Evolutionary conservation across 2,329 filamentous ascomycete genomes (phyloP), one percentile per base, ranked within the genome.

Genomic region (Cercospora janseana): DNA sequence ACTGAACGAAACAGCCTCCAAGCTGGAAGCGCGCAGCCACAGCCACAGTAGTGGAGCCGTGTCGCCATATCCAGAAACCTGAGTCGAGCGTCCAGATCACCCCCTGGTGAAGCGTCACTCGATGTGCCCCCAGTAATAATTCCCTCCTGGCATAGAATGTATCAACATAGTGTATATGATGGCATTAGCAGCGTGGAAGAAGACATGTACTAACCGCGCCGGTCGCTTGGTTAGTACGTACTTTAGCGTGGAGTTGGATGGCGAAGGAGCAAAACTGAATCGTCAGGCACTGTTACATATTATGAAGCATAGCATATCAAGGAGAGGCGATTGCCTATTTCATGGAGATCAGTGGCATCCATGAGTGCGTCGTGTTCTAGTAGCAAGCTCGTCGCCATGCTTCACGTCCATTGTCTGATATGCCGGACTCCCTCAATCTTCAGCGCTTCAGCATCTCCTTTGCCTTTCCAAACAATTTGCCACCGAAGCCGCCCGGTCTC

Each of bases 1-100:
- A 34, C 40, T 60, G 15, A 56, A 56, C 27, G 55, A 57, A 27
- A 56, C 48, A 6, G 57, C 57, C 2, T 41, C 50, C 3, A 52
- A 49, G 26, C 45, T 60, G 12, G 55, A 60, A 41, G 46, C 55
- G 1, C 41, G 51, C 9, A 46, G 44, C 24, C 37, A 32, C 18
- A 35, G 23, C 44, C 37, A 16, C 28, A 16, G 21, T 16, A 37
- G 44, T 27, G 44, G 44, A 15, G 44, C 50, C n/a, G 52, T 51
- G 29, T 51, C 55, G 26, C 56, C 51, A 16, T 56, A 56, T 43
- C 50, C 51, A 29, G 52, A 50, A 29, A 54, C 56, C 24, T 58
- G 23, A 38, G 23, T 15, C 16, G 15, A n/a, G 26, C 16, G 12
- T 20, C 16, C 28, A 10, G 31, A 18, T 27, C 12, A 6, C 8